Evolutionary conservation across 345 rosid genomes (phyloP).

Genomic region (Eucalyptus coolabah): DNA sequence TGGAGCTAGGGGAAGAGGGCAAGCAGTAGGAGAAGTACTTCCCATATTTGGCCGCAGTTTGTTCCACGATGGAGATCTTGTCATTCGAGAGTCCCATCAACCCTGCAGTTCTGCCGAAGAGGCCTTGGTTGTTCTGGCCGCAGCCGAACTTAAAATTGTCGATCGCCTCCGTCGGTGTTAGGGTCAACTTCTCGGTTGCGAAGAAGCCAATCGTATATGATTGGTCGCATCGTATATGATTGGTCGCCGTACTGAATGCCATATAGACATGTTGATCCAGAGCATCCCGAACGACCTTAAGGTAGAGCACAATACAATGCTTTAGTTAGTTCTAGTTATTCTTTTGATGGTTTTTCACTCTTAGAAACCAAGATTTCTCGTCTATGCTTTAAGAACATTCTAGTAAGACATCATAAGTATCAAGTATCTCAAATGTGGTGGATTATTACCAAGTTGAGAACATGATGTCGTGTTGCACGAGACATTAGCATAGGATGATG

Average conservation of each 20-base stretch:
- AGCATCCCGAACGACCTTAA: background rate
- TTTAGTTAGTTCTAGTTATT: background rate
- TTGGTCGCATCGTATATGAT: too few relatives aligned
- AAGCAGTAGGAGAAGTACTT: conserved; percentile 15
- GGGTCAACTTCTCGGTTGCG: background rate
- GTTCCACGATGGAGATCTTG: background rate
- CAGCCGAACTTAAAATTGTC: conserved; percentile 11
- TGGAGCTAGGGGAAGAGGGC: conserved; percentile 5
- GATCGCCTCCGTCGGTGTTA: background rate
- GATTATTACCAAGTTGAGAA: background rate
- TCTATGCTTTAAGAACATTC: too few relatives aligned
- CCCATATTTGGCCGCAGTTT: conserved; percentile 3
- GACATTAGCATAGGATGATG: conserved; percentile 2
- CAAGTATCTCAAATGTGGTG: background rate
- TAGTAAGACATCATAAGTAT: background rate
- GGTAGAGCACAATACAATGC: background rate
- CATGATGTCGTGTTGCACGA: background rate
- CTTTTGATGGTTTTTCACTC: background rate
- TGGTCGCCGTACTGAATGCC: background rate
- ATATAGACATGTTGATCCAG: conserved; percentile 1
- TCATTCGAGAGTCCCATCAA: background rate
- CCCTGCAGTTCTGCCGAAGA: background rate
- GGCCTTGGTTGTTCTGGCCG: conserved; percentile 4
- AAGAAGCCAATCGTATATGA: background rate
- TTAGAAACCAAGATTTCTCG: background rate